Evolutionary conservation across 305 asterid species (phyloP), one percentile per base, ranked within the genome.

Genomic region (Withania somnifera): DNA sequence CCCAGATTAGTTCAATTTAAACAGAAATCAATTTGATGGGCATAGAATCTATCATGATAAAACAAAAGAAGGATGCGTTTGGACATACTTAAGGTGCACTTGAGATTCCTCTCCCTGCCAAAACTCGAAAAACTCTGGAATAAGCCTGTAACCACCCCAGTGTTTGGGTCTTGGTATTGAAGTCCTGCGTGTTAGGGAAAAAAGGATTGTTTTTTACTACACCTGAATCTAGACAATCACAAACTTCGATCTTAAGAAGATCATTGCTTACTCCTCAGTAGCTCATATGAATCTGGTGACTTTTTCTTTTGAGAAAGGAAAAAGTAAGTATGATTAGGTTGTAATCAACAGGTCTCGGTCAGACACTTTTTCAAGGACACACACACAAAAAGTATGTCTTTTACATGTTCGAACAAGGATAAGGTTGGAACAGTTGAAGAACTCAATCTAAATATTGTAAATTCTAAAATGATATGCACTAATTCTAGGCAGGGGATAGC

Each of bases 71-170:
- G 30, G 82, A 38, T 57, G 10, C 36, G 11, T 19, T 45, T 19
- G 73, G 63, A 77, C 47, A 14, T 87, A 95, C 98, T 97, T 92
- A 84, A 93, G 98, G 77, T 91, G 95, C 87, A 93, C 91, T 80
- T 97, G 99, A 85, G 98, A 95, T 80, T 90, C 91, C 54, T 93
- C 97, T 80, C 99, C 98, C 88, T 93, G 99, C 99, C 99, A 95
- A 84, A 95, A 95, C 92, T 95, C 99, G 58, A 92, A 95, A 84
- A 87, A 84, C 81, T 92, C 90, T 7, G 97, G 98, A 85, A 81
- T 91, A 76, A 93, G 98, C 89, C 97, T 88, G 86, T 92, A 95
- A 81, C 99, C 97, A 77, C 99, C 98, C 99, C 99, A 95, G 81
- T 88, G 82, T 66, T 90, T 87, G 75, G 99, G 99, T 87, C 93